Base-by-base conservation (phyloP, 2,329 filamentous ascomycete genomes). In the Pyrenophora seminiperda region DNA sequence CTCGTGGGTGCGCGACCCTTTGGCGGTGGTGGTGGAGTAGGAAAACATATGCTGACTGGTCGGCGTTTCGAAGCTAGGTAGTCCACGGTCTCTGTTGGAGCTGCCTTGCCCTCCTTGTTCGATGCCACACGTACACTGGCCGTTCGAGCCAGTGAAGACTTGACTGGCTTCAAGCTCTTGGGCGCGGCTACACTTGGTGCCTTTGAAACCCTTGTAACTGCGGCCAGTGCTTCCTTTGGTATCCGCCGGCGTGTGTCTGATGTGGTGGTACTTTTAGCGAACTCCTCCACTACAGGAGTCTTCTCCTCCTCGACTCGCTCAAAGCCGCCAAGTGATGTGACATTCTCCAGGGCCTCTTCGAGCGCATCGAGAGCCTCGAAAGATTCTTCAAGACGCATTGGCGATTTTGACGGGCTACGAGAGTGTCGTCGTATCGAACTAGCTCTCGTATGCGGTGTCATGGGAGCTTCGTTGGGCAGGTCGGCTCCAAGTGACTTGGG, bases 331-430 rank as follows among this genome's bases (percentile, higher is more conserved):
- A 79, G 65, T 2, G 66, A 67, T 40, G 74, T 66, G 54, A 81
- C 67, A 32, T 77, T 73, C 45, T 81, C 79, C 2, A 82, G 71
- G 6, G 76, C 79, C 46, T 82, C 79, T 48, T 82, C 78, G 6
- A 81, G 71, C 2, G 73, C 76, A 56, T 82, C 80, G 29, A 81
- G 71, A 4, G 78, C 80, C 45, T 77, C 75, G 22, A 82, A 76
- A 2, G 78, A 77, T 50, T 79, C 74, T 54, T 79, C 76, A 20
- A 73, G 62, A 6, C 67, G 67, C 60, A 73, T 71, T 7, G 70
- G 67, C 17, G 63, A 63, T 44, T 59, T 68, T 10, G 65, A 60
- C 1, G 61, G 60, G 33, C 58, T 67, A 33, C 61, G 59, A 3
- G 61, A 66, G 9, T 54, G 52, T 18, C 62, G 58, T 33, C 65